phyloP scores from a whole-genome alignment of 495 filamentous ascomycete species.

The Aspergillus homomorphus region DNA sequence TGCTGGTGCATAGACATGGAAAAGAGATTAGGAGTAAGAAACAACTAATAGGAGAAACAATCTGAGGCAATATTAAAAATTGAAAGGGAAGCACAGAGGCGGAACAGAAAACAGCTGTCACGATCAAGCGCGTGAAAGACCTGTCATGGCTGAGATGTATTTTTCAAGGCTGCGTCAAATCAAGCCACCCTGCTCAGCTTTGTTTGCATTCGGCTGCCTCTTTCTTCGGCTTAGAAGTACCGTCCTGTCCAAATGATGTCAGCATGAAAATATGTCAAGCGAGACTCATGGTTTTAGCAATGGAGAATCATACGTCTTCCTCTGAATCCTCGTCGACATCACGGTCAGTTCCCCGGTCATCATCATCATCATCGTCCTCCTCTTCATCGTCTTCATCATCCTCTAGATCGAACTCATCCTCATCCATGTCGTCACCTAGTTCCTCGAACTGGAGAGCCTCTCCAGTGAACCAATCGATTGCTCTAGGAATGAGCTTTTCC shows the following conservation, averaged over 20 bases:
- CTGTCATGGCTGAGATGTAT: not conserved
- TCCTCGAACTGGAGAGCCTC: slow-evolving; percentile 98
- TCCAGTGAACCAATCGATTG: slow-evolving; percentile 99
- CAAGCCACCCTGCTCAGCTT: slow-evolving; percentile 56
- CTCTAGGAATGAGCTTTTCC: slow-evolving; percentile 98
- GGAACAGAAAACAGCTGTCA: not conserved
- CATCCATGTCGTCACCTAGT: slow-evolving; percentile 80
- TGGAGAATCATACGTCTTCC: slow-evolving; percentile 71
- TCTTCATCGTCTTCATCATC: slow-evolving; percentile 88
- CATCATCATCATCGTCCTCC: slow-evolving; percentile 69
- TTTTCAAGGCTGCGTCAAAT: not conserved
- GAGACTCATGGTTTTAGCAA: slow-evolving; percentile 3
- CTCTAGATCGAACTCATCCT: slow-evolving; percentile 87
- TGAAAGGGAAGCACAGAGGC: slow-evolving; percentile 3
- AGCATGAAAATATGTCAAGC: slow-evolving; percentile 24
- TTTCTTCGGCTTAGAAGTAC: slow-evolving; percentile 94
- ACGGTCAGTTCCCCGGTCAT: slow-evolving; percentile 45
- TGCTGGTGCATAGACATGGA: slow-evolving; percentile 22
- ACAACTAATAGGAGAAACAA: slow-evolving; percentile 27
- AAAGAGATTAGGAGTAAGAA: slow-evolving; percentile 22
- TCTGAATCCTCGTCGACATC: slow-evolving; percentile 73
- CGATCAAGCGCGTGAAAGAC: not conserved
- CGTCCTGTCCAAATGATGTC: slow-evolving; percentile 61
- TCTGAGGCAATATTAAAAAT: slow-evolving; percentile 19
- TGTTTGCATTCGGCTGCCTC: slow-evolving; percentile 99